Evolutionary conservation across 306 rosid genomes (phyloP).

Genomic region (Datisca glomerata): DNA sequence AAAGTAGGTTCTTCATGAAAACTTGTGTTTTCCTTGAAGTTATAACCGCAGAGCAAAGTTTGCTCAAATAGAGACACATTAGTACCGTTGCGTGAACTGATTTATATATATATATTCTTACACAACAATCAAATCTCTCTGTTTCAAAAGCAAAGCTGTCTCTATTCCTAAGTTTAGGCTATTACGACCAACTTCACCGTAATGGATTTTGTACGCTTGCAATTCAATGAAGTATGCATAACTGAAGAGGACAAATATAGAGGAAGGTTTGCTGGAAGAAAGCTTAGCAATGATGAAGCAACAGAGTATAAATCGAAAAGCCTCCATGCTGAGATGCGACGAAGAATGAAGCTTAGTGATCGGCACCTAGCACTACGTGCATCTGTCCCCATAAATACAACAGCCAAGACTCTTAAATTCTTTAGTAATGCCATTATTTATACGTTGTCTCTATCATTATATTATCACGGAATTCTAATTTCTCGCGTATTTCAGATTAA

Average conservation of each 20-base stretch:
- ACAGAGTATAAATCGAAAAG: constrained; percentile 6
- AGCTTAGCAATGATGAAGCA: not conserved
- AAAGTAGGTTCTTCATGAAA: no score
- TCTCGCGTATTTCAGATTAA: constrained; percentile 39
- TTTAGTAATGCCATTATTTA: not conserved
- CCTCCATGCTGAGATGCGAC: constrained; percentile 47
- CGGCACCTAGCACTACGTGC: constrained; percentile 44
- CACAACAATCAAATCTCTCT: no score
- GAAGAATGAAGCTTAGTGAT: constrained; percentile 53
- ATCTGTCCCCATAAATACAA: constrained; percentile 56
- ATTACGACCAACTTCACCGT: not conserved
- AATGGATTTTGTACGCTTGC: not conserved
- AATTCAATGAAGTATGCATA: not conserved
- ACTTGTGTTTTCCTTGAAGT: no score
- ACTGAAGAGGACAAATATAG: not conserved
- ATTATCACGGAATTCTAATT: not conserved
- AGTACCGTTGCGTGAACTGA: no score
- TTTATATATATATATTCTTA: no score
- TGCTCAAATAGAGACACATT: no score
- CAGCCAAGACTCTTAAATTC: constrained; percentile 1
- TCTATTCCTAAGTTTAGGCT: no score
- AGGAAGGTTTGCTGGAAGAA: not conserved
- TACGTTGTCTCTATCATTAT: not conserved
- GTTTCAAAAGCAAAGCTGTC: no score
- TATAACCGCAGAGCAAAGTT: no score